Percentiles rank a stretch among this genome's conserved stretches.
Evolutionary conservation across 106 monocot species (phyloP).

Genomic region (Iris macrosiphon): DNA sequence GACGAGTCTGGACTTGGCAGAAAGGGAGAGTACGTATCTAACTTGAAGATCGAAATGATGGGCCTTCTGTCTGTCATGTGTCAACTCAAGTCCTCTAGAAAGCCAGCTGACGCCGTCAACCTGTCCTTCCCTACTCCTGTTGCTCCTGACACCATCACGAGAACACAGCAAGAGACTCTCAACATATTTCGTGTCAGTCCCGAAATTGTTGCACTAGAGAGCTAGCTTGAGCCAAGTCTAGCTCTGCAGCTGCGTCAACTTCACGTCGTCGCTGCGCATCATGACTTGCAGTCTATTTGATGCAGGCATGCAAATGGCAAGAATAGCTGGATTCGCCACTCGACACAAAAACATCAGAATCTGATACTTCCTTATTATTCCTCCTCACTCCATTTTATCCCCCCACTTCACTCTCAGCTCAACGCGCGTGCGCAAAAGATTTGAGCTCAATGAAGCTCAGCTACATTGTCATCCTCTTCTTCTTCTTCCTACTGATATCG

Average conservation of each 20-base stretch:
- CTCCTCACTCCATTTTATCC: background rate
- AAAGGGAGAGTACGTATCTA: too few relatives aligned
- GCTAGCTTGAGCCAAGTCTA: too few relatives aligned
- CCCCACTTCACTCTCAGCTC: too few relatives aligned
- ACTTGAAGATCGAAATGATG: too few relatives aligned
- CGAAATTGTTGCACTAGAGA: too few relatives aligned
- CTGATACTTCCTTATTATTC: too few relatives aligned
- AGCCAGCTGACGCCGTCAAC: constrained; percentile 8
- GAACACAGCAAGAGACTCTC: background rate
- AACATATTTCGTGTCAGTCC: background rate
- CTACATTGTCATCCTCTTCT: constrained; percentile 4
- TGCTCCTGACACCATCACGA: constrained; percentile 1
- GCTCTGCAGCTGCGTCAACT: background rate
- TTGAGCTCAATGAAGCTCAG: too few relatives aligned
- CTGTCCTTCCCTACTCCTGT: background rate
- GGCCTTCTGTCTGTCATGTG: too few relatives aligned
- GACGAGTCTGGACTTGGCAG: too few relatives aligned
- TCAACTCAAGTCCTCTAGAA: too few relatives aligned
- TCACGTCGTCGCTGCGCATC: background rate
- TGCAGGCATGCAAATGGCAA: background rate
- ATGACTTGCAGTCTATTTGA: background rate
- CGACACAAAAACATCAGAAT: too few relatives aligned
- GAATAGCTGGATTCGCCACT: background rate
- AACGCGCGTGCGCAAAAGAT: too few relatives aligned
- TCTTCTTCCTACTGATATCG: constrained; percentile 10